These are phyloP conservation scores for Candida gorgasii DNA, from an alignment of 805 yeast species.

Conservation along the genomic window DNA sequence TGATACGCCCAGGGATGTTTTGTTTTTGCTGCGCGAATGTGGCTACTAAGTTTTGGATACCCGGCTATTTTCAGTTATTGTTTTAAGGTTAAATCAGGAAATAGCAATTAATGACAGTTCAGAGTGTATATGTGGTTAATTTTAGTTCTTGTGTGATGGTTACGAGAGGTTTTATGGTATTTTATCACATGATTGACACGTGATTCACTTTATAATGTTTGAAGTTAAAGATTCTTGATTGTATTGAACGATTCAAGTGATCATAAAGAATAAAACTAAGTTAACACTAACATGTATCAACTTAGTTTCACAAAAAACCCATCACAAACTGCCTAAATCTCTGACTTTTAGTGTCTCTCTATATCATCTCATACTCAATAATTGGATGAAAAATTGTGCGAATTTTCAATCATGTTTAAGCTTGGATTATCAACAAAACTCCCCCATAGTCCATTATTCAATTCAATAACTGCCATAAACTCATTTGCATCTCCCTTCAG, in stretches of 20 bases:
- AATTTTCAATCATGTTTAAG: conserved; percentile 4
- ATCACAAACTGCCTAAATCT: no score
- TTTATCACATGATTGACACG: background rate
- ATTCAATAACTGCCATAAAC: background rate
- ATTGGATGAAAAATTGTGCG: conserved; percentile 1
- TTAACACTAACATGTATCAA: no score
- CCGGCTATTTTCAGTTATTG: background rate
- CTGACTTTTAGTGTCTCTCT: no score
- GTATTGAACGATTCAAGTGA: no score
- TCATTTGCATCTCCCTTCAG: background rate
- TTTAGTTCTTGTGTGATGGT: background rate
- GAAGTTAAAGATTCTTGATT: no score
- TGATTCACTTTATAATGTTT: no score
- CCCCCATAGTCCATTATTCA: background rate
- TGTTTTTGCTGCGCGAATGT: conserved; percentile 6
- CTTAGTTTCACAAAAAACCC: no score
- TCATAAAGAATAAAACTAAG: no score
- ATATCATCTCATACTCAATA: background rate
- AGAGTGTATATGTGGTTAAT: background rate
- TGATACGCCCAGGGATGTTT: conserved; percentile 6
- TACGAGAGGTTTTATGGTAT: background rate
- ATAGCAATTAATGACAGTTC: background rate
- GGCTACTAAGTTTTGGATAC: background rate
- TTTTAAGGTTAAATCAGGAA: background rate
- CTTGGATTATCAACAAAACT: conserved; percentile 1